These are phyloP conservation scores for Cichorium intybus DNA, from an alignment of 140 eudicot species.

Conservation along the genomic window DNA sequence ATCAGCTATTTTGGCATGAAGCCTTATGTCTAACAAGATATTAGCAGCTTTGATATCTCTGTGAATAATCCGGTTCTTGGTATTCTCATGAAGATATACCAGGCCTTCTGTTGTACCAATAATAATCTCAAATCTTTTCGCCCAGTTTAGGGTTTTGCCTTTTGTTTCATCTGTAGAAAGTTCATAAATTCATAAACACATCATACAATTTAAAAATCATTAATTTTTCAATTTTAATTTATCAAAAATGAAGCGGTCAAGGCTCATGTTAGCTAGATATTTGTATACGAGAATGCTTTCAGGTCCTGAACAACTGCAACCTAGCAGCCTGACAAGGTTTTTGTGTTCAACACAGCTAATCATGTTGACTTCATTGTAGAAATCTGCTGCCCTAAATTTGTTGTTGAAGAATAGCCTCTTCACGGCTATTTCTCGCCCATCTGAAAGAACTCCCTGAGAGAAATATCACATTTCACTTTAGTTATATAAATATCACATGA, in stretches of 20 bases:
- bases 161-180: constrained; percentile 44
- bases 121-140: constrained; percentile 62
- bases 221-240: too few species aligned
- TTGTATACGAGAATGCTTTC: constrained; percentile 83
- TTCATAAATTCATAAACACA: background rate
- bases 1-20: constrained; percentile 82
- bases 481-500: background rate
- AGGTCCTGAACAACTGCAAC: constrained; percentile 94
- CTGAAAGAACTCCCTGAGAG: constrained; percentile 64
- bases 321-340: constrained; percentile 73
- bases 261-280: constrained; percentile 63
- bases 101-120: constrained; percentile 84
- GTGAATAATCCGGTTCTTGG: constrained; percentile 65
- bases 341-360: constrained; percentile 83
- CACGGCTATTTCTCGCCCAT: constrained; percentile 85
- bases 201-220: too few species aligned
- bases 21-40: constrained; percentile 56
- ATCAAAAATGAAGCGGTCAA: constrained; percentile 80
- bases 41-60: constrained; percentile 85
- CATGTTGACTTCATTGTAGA: constrained; percentile 85
- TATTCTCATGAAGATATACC: constrained; percentile 79
- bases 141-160: constrained; percentile 65
- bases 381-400: constrained; percentile 75
- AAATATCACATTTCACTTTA: background rate
- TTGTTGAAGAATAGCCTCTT: constrained; percentile 88